These are phyloP conservation scores for Oryza coarctata DNA, from an alignment of 176 grass and related monocot species.

Conservation along the genomic window DNA sequence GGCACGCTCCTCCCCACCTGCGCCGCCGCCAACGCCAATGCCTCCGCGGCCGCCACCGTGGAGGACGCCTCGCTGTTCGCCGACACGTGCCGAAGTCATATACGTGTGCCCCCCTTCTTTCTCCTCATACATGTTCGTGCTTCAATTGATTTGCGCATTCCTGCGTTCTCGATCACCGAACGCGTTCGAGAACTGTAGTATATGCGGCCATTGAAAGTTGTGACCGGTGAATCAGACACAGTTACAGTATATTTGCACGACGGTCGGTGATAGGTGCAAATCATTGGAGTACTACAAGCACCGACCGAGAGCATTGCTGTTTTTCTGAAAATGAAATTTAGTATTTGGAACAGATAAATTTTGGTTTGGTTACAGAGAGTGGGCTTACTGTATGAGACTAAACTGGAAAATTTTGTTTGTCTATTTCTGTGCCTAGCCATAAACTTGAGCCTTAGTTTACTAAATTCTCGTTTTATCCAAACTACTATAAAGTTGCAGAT, in stretches of 20 bases:
- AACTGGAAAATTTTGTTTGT: not conserved
- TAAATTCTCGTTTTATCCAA: not conserved
- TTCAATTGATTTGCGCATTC: not conserved
- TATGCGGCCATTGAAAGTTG: not conserved
- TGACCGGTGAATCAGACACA: no score
- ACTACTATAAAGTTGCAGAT: not conserved
- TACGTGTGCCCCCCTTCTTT: not conserved
- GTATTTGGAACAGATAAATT: not conserved
- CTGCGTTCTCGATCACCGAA: not conserved
- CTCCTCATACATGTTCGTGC: not conserved
- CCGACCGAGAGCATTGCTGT: not conserved
- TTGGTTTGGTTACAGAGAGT: not conserved
- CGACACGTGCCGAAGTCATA: constrained; percentile 34
- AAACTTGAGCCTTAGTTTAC: not conserved
- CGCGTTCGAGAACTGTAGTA: not conserved
- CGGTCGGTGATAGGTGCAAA: not conserved
- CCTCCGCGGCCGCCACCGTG: constrained; percentile 17
- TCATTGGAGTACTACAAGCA: not conserved
- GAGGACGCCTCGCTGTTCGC: constrained; percentile 20
- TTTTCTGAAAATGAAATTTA: not conserved
- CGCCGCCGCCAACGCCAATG: constrained; percentile 25
- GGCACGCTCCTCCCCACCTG: constrained; percentile 47
- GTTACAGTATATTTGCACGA: not conserved
- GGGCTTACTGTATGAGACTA: not conserved
- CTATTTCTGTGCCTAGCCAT: not conserved